A percentile compares a stretch with the other conserved stretches of the same genome.
These are phyloP conservation scores for Trichoderma sp. DNA, from an alignment of 2,329 filamentous ascomycete genomes.

Conservation along the genomic window DNA sequence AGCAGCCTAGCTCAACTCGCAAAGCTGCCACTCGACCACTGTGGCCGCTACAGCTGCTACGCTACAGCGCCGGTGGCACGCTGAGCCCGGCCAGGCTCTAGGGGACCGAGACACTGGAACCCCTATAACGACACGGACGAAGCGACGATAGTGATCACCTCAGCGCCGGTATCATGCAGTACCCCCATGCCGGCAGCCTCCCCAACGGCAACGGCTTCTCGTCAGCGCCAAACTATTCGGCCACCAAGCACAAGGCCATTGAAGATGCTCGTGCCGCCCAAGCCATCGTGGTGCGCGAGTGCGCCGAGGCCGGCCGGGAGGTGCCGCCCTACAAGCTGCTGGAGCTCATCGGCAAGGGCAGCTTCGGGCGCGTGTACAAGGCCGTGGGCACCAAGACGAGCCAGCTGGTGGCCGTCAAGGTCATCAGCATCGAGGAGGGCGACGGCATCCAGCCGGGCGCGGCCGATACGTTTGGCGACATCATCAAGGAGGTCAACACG, in stretches of 20 bases:
- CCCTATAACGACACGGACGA: not conserved
- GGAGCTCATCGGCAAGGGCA: slow-evolving; percentile 71
- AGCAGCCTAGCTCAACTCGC: slow-evolving; percentile 1
- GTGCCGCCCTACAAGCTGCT: slow-evolving; percentile 63
- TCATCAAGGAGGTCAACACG: slow-evolving; percentile 60
- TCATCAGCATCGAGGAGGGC: slow-evolving; percentile 72
- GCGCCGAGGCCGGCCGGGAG: slow-evolving; percentile 54
- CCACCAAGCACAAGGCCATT: slow-evolving; percentile 53
- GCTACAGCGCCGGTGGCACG: slow-evolving; percentile 4
- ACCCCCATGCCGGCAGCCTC: slow-evolving; percentile 14
- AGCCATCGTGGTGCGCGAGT: slow-evolving; percentile 57
- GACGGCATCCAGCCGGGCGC: slow-evolving; percentile 58
- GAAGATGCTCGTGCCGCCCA: slow-evolving; percentile 70
- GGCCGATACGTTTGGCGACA: slow-evolving; percentile 59
- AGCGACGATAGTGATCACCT: not conserved
- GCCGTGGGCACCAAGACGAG: slow-evolving; percentile 36
- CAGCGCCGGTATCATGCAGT: slow-evolving; percentile 9
- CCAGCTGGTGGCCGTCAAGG: slow-evolving; percentile 65
- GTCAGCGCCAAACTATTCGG: slow-evolving; percentile 10
- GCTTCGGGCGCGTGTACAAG: slow-evolving; percentile 73
- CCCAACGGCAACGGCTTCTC: slow-evolving; percentile 17
- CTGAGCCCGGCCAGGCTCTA: not conserved
- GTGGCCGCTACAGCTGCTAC: not conserved
- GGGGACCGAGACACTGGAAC: not conserved
- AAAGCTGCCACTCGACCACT: not conserved